Conservation (phyloP, 345 rosid species). For the Eucalyptus curtisii region DNA sequence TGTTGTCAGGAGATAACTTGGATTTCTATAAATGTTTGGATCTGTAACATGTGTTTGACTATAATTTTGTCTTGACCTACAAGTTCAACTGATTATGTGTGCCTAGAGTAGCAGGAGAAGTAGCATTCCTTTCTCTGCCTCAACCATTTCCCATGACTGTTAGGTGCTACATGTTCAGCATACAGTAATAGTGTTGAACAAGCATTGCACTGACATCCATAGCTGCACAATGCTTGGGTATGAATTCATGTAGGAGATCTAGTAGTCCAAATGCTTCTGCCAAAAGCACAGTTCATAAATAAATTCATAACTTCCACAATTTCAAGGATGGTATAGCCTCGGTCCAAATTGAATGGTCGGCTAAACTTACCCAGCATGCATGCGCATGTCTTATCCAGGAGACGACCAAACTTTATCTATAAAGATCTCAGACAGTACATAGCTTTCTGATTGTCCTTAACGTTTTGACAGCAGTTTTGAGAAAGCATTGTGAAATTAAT, state of each 20-base stretch:
- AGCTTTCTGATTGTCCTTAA: neutral
- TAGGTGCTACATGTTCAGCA: neutral
- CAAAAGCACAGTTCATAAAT: neutral
- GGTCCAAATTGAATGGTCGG: neutral
- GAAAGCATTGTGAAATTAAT: neutral
- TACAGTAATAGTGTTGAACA: neutral
- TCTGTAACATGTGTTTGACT: neutral
- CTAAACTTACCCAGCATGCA: neutral
- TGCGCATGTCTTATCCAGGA: neutral
- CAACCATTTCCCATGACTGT: neutral
- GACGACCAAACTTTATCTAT: neutral
- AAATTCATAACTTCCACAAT: neutral
- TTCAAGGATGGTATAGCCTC: neutral
- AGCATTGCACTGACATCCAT: neutral
- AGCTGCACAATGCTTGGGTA: neutral
- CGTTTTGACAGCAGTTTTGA: neutral
- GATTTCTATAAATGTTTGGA: neutral
- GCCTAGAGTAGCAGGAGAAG: neutral
- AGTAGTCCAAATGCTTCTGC: neutral
- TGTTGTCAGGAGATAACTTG: neutral
- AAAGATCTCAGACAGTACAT: neutral
- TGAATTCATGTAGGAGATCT: neutral
- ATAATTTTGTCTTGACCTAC: neutral
- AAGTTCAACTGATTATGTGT: neutral
- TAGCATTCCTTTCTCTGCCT: neutral